Base-by-base conservation (phyloP, 805 yeast genomes). In the Deakozyma indianensis region DNA sequence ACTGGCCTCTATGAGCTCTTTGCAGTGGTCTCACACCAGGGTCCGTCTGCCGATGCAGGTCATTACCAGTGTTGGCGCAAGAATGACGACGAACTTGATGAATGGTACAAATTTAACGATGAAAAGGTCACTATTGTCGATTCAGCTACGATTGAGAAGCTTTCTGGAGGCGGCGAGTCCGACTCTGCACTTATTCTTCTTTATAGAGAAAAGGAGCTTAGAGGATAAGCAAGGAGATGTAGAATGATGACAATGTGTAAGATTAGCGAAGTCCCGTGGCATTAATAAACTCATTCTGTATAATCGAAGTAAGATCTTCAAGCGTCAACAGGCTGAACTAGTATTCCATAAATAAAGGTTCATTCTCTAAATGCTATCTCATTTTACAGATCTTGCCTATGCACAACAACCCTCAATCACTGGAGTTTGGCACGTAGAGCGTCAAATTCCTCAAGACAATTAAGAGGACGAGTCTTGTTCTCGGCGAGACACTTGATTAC, bases 121-220 rank as follows among this genome's bases (percentile, higher is more conserved):
- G 95, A 88, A 64, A 81, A 81, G 59, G 95, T 92, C 16, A 68
- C 76, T 4, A 66, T 71, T 38, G 87, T 88, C n/a, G 77, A 72
- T 50, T 82, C 77, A 57, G 92, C 87, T 44, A 85, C 77, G 58
- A 78, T 92, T 49, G 95, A 87, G 61, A 63, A 74, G 47, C 71
- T 92, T 53, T 83, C 96, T 3, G 99, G 98, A 41, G 99, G 99
- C 47, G 96, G 97, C 47, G 98, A 94, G 67, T 48, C 95, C 54
- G 99, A 92, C 63, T 79, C 92, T 56, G 99, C 98, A 2, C 74
- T 92, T 62, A 80, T 92, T 46, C 71, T 90, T 53, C 66, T 92
- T 46, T 92, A 92, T 68, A 81, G 80, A 32, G 38, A 32, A 20
- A 32, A 32, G 38, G 38, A 32, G 38, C 38, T 32, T 7, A 32